Evolutionary conservation across 352 stramenopile species (phyloP).

Genomic region (Phytophthora agathidicida): DNA sequence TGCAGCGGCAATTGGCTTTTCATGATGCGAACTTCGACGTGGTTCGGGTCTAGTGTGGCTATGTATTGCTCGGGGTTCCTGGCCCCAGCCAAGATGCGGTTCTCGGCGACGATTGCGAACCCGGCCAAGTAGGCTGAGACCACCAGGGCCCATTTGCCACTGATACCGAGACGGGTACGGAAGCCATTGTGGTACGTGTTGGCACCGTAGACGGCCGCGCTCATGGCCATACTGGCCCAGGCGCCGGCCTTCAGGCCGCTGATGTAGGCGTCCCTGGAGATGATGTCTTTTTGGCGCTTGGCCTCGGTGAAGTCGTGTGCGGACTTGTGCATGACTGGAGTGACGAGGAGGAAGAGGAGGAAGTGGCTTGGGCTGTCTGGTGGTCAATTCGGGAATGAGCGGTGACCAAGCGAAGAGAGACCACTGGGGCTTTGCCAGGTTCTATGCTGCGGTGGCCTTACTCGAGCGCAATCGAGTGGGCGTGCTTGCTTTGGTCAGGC

Average conservation of each 20-base stretch:
- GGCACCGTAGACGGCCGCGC: conserved; percentile 31
- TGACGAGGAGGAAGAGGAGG: not conserved
- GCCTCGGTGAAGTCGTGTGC: conserved; percentile 23
- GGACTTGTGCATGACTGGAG: conserved; percentile 29
- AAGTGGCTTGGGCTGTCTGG: conserved; percentile 5
- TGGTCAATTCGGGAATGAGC: conserved; percentile 16
- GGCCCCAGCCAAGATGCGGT: conserved; percentile 35
- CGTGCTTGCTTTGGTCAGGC: too few relatives aligned
- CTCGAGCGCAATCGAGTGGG: too few relatives aligned
- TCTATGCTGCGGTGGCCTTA: too few relatives aligned
- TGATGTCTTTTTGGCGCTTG: conserved; percentile 40
- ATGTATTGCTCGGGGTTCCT: conserved; percentile 49
- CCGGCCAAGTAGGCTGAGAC: conserved; percentile 43
- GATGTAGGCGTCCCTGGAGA: conserved; percentile 40
- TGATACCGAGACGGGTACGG: conserved; percentile 44
- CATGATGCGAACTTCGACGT: conserved; percentile 25
- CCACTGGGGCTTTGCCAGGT: not conserved
- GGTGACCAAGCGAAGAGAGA: not conserved
- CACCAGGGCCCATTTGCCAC: conserved; percentile 49
- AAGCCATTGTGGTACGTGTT: conserved; percentile 47
- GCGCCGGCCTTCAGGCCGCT: conserved; percentile 37
- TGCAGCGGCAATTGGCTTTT: conserved; percentile 29
- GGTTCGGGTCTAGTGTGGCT: conserved; percentile 36
- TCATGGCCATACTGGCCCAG: conserved; percentile 23
- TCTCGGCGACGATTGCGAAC: conserved; percentile 47